These are phyloP conservation scores for Chlamydomonas sphaeroides DNA, from an alignment of 139 green algal genomes.

Conservation along the genomic window DNA sequence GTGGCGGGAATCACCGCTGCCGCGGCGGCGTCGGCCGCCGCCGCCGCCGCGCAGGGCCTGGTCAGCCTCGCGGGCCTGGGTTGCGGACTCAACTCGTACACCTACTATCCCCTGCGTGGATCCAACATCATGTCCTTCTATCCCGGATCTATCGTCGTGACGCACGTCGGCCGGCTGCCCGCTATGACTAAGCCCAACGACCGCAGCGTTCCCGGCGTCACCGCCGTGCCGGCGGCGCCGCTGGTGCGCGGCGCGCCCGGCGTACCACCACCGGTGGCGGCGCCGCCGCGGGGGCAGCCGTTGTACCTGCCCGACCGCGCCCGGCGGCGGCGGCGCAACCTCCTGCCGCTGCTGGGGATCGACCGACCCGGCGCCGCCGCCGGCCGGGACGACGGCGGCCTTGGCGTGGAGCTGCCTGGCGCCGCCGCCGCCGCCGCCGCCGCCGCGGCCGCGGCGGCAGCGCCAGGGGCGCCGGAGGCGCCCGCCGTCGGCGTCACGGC, in stretches of 20 bases:
- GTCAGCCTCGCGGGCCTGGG: constrained; percentile 11
- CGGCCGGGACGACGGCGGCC: too few species aligned
- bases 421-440: too few species aligned
- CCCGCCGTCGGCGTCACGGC: too few species aligned
- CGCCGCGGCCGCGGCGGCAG: too few species aligned
- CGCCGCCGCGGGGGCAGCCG: neutral
- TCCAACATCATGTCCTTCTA: constrained; percentile 42
- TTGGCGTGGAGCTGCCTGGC: too few species aligned
- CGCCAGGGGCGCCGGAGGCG: too few species aligned
- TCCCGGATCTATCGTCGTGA: constrained; percentile 14
- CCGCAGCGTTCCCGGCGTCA: neutral
- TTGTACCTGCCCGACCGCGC: constrained; percentile 2
- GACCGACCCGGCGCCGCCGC: too few species aligned
- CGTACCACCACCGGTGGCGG: constrained; percentile 16
- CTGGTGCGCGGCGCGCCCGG: constrained; percentile 2
- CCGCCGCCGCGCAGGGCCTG: constrained; percentile 18
- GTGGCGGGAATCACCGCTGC: neutral
- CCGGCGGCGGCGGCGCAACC: neutral
- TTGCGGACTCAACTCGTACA: constrained; percentile 18
- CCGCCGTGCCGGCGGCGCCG: constrained; percentile 8
- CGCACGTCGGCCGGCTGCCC: constrained; percentile 24
- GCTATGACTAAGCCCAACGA: neutral
- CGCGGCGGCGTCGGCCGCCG: constrained; percentile 1
- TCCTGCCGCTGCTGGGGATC: neutral
- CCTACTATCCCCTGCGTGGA: constrained; percentile 28